Base-by-base conservation (phyloP, 129 eudicot genomes). In the Flaveria robusta region DNA sequence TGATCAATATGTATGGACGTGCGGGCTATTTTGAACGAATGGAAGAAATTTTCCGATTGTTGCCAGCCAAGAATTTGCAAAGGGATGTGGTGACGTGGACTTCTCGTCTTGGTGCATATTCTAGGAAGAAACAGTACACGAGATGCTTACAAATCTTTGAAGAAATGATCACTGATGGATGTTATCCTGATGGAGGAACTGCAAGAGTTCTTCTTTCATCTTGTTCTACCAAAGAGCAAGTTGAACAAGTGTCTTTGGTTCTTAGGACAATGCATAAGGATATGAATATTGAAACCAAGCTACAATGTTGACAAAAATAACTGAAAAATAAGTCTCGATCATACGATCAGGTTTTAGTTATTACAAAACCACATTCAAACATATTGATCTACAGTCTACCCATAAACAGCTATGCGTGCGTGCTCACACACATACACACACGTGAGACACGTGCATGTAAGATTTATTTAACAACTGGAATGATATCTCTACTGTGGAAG, bases 151-250 rank as follows among this genome's bases (percentile, higher is more conserved):
- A 88, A 66, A 90, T 92, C 22, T 92, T 92, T 11, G 98, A 92
- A 78, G 93, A 88, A 70, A 92, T 92, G 98, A 90, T 92, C 18
- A 87, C 63, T 4, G 85, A 80, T 81, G 96, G 96, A 20, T 90
- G 96, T 83, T 92, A 86, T 75, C 98, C 98, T 3, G 98, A 92
- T 73, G 96, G 98, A 26, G 96, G 98, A 56, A 90, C 98, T 13
- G 96, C 92, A 5, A 86, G 87, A 82, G 96, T 92, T 62, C 91
- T 92, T 59, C 88, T 92, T 42, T 81, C 91, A 12, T 85, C 98
- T 51, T 92, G 98, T 82, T 88, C 96, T 19, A 83, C 82, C 29
- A 90, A 92, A 47, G 94, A 92, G 39, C 96, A 92, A 83, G 81
- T 85, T 15, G 89, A 88, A 72, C 98, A 92, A 78, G 94, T 92